Conservation (phyloP, 2,329 filamentous ascomycete species). For the Paraphoma chrysanthemicola region DNA sequence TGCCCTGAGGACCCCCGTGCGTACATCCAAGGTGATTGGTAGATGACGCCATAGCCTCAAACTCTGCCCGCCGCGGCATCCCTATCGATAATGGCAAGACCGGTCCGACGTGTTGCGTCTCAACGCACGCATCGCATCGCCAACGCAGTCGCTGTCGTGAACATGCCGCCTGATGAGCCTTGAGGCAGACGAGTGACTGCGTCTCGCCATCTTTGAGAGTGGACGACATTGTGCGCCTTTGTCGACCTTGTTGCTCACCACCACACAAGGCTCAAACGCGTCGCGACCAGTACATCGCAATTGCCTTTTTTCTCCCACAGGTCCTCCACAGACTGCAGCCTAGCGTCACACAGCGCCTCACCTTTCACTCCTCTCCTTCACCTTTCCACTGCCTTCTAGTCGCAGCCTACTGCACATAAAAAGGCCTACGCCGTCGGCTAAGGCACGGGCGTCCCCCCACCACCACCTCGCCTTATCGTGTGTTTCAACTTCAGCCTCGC, state of each 20-base stretch:
- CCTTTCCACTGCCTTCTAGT: neutral
- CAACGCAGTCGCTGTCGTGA: neutral
- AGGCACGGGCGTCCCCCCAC: slow-evolving; percentile 1
- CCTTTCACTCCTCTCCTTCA: neutral
- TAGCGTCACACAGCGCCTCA: neutral
- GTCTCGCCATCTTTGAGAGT: neutral
- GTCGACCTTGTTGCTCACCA: neutral
- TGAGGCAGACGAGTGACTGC: neutral
- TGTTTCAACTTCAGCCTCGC: neutral
- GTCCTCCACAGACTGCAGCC: slow-evolving; percentile 1
- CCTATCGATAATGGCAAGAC: slow-evolving; percentile 24
- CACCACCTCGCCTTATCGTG: neutral
- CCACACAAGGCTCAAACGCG: neutral
- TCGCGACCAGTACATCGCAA: neutral
- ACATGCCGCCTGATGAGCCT: slow-evolving; percentile 8
- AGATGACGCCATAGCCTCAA: slow-evolving; percentile 14
- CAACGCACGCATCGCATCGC: slow-evolving; percentile 9
- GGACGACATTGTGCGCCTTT: neutral
- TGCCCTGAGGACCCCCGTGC: neutral
- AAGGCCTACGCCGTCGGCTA: neutral
- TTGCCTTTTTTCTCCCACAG: neutral
- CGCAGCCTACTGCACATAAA: neutral
- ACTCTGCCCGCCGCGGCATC: slow-evolving; percentile 7
- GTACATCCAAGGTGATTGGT: slow-evolving; percentile 6
- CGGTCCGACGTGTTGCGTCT: slow-evolving; percentile 6